Conservation (phyloP, 2,329 filamentous ascomycete genomes). For the Ceratocystis eucalypticola region DNA sequence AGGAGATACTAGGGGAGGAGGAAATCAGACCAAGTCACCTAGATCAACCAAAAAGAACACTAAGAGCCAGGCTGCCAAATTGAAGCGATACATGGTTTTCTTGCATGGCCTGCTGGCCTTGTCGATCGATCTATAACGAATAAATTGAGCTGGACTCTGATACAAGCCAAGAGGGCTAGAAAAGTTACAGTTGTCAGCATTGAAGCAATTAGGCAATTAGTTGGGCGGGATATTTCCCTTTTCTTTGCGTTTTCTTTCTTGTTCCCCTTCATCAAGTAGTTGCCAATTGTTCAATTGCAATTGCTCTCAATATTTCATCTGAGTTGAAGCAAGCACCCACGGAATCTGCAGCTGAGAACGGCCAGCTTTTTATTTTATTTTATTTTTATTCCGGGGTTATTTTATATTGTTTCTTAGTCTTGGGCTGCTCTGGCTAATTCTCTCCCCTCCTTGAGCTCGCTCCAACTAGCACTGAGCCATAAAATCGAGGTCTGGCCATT, state of each 20-base stretch:
- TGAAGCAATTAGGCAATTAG: background rate
- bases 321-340: background rate
- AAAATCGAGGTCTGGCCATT: background rate
- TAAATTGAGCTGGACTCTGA: background rate
- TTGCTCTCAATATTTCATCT: background rate
- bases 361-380: background rate
- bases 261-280: background rate
- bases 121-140: background rate
- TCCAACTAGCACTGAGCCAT: background rate
- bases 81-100: background rate
- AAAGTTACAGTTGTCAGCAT: background rate
- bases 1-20: background rate
- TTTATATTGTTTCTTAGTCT: background rate
- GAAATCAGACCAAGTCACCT: conserved; percentile 1
- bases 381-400: background rate
- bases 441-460: background rate
- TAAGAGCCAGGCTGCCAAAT: conserved; percentile 1
- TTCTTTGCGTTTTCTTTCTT: background rate
- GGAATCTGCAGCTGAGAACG: background rate
- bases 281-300: background rate
- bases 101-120: background rate
- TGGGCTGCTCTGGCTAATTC: background rate
- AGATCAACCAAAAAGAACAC: background rate
- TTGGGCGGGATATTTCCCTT: background rate
- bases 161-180: background rate